Evolutionary conservation across 176 grass and related monocot species (phyloP), one percentile per base, ranked within the genome.

Genomic region (Phragmites australis): DNA sequence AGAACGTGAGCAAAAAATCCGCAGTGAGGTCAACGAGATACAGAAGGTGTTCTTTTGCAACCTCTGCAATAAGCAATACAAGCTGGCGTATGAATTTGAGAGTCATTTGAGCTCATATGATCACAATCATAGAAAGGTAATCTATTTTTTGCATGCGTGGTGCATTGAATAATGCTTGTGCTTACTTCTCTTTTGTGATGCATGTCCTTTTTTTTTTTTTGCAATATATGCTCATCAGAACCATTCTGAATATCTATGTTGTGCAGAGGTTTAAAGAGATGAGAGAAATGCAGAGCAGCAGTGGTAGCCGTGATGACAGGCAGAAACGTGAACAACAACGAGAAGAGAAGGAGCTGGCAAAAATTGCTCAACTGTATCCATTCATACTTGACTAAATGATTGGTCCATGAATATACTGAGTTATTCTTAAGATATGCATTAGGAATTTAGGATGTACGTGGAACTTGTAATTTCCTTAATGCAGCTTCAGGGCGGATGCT

Each of bases 21-120:
- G 93, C 77, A 86, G 86, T 41, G 96, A 98, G 88, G 96, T 98
- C 60, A 93, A 94, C 65, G 96, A 95, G 88, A 95, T 98, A 89
- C 89, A 94, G 76, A 98, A 94, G 80, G 84, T 82, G 40, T 95
- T 98, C 92, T 98, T 93, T 86, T 98, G 92, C 77, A 81, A 72
- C 70, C 92, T 98, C 47, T 98, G 96, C 80, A 92, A 95, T 83
- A 98, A 95, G 74, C 96, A 94, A 13, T 94, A 98, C 86, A 98
- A 98, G 75, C 59, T 98, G 66, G 96, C 90, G 14, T 80, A 93
- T 74, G 96, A 98, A 93, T 98, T 98, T 76, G 96, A 94, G 83
- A 87, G 54, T 81, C 95, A 94, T 72, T 76, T 94, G 79, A 98
- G 96, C 84, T 98, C 96, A 85, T 98, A 98, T 88, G 96, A 94